These are phyloP conservation scores for Arctium lappa DNA, from an alignment of 129 eudicot genomes.

Conservation along the genomic window DNA sequence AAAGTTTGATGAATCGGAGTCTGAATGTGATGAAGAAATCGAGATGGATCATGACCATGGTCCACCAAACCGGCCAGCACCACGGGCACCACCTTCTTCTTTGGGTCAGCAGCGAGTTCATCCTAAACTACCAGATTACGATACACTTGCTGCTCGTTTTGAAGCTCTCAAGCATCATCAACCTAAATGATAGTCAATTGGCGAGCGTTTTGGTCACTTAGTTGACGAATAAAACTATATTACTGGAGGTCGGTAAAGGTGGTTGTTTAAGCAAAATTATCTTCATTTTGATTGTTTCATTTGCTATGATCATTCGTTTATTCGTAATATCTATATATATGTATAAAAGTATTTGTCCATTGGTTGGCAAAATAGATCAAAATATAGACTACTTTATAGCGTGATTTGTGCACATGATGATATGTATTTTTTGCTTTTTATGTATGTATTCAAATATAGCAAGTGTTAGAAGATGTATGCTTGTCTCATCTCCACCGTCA, in stretches of 20 bases:
- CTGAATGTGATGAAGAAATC: constrained; percentile 65
- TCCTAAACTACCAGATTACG: constrained; percentile 96
- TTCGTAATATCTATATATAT: constrained; percentile 1
- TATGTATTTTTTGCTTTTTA: no score
- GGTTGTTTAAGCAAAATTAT: background rate
- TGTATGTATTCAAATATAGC: no score
- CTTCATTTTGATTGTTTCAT: background rate
- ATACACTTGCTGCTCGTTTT: constrained; percentile 82
- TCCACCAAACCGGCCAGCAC: constrained; percentile 71
- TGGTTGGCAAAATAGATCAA: background rate
- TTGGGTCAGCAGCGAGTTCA: constrained; percentile 61
- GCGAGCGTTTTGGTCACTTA: no score
- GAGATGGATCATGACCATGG: constrained; percentile 43
- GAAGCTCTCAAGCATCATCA: constrained; percentile 75
- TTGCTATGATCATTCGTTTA: constrained; percentile 19
- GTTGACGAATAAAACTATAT: no score
- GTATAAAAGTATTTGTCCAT: constrained; percentile 4
- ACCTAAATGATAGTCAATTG: background rate
- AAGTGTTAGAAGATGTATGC: no score
- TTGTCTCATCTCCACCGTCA: no score
- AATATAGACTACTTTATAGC: background rate
- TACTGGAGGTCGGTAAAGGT: background rate
- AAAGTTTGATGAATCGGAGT: constrained; percentile 75
- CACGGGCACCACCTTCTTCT: constrained; percentile 42
- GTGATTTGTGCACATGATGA: no score